Percentiles rank a stretch among this genome's conserved stretches.
Conservation (phyloP, 257 asterid genomes). For the Solanum paucissectum region DNA sequence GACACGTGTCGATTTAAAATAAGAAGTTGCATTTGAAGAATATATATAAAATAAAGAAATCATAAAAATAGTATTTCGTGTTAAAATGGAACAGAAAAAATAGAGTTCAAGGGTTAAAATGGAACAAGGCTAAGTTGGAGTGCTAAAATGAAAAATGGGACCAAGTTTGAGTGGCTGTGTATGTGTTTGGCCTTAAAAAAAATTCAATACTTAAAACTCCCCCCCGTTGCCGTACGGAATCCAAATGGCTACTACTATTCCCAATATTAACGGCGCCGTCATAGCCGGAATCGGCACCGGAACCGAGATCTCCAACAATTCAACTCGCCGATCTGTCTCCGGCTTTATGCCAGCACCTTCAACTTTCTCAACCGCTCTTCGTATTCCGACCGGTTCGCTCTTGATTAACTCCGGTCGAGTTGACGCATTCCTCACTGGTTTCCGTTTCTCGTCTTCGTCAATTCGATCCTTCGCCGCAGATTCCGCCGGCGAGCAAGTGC, state of each 20-base stretch:
- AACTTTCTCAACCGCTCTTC: background rate
- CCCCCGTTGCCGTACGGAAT: background rate
- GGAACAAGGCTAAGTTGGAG: too few relatives aligned
- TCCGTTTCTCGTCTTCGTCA: background rate
- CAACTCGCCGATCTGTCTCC: background rate
- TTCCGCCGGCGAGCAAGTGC: constrained; percentile 8
- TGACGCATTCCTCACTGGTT: background rate
- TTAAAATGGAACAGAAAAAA: too few relatives aligned
- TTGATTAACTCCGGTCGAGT: background rate
- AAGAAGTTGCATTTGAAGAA: too few relatives aligned
- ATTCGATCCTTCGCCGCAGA: constrained; percentile 9
- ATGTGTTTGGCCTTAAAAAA: too few relatives aligned
- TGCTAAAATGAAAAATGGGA: too few relatives aligned
- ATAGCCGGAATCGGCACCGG: background rate
- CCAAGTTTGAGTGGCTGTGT: too few relatives aligned
- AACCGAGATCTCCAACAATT: background rate
- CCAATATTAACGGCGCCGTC: background rate
- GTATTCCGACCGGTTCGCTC: background rate
- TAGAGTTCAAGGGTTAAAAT: too few relatives aligned
- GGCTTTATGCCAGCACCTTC: background rate
- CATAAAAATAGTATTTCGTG: too few relatives aligned
- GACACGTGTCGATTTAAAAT: too few relatives aligned
- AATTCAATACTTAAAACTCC: background rate
- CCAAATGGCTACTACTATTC: background rate
- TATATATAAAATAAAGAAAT: too few relatives aligned